Conservation (phyloP, 2,329 filamentous ascomycete species). For the Pestalotiopsis sp. region DNA sequence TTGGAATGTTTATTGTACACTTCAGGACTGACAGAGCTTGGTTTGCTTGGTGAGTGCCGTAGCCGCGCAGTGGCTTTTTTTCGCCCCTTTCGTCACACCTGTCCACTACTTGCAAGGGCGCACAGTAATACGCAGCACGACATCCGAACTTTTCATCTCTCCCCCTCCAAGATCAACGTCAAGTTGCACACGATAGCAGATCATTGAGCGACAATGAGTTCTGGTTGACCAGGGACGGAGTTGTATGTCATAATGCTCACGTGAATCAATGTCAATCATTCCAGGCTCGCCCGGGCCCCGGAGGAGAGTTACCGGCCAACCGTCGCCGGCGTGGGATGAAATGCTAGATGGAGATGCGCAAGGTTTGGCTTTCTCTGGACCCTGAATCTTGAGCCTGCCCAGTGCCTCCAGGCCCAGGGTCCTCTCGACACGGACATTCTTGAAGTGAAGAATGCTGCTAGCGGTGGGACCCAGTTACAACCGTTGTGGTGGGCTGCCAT, state of each 20-base stretch:
- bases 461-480: not conserved
- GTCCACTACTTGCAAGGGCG: slow-evolving; percentile 10
- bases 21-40: not conserved
- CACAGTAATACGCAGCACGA: slow-evolving; percentile 12
- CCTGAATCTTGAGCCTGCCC: not conserved
- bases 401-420: not conserved
- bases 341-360: not conserved
- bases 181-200: slow-evolving; percentile 14
- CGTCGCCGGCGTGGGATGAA: not conserved
- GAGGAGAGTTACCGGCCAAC: not conserved
- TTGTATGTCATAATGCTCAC: not conserved
- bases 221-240: too few species aligned
- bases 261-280: not conserved
- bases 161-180: slow-evolving; percentile 10
- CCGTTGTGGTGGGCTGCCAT: not conserved
- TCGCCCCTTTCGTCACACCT: slow-evolving; percentile 31
- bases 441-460: not conserved
- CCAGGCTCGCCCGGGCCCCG: too few species aligned
- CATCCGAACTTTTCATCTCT: not conserved
- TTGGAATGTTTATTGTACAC: not conserved
- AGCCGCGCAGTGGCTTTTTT: slow-evolving; percentile 17
- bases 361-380: not conserved
- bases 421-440: not conserved
- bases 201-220: slow-evolving; percentile 16
- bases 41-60: not conserved